These are phyloP conservation scores for Aquilaria yunnanensis DNA, from an alignment of 345 rosid species.

Conservation along the genomic window DNA sequence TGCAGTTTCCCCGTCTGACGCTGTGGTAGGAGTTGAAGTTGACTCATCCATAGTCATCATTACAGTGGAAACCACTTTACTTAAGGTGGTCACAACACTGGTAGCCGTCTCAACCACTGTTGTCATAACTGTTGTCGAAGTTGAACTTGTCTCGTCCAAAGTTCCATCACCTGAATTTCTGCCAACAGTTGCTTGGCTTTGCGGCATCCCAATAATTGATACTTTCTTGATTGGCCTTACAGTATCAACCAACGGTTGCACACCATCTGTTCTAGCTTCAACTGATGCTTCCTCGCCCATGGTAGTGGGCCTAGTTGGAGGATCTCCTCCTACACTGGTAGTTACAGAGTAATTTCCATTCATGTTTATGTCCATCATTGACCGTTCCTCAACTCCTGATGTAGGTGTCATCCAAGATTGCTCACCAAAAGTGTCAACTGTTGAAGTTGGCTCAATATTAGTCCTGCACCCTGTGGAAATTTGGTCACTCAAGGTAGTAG, in stretches of 20 bases:
- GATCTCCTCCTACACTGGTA: no score
- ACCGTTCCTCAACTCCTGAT: no score
- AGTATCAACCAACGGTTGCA: neutral
- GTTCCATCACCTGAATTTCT: neutral
- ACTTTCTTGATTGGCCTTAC: neutral
- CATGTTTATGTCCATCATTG: neutral
- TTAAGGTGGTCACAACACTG: neutral
- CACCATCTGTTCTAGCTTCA: neutral
- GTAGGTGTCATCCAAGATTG: no score
- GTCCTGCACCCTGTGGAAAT: no score
- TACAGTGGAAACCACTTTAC: neutral
- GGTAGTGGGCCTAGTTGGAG: neutral
- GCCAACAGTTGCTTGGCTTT: neutral
- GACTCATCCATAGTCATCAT: neutral
- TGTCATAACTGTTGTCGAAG: no score
- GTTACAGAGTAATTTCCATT: neutral
- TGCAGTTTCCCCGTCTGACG: neutral
- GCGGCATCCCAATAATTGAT: no score
- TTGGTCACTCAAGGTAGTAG: neutral
- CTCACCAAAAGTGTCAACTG: no score
- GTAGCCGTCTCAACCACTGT: neutral
- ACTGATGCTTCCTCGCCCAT: neutral
- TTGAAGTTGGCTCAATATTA: no score
- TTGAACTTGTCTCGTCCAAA: neutral
- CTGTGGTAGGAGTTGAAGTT: constrained; percentile 19